Base-by-base conservation (phyloP, 1,139 yeast species). In the Kazachstania sp. region DNA sequence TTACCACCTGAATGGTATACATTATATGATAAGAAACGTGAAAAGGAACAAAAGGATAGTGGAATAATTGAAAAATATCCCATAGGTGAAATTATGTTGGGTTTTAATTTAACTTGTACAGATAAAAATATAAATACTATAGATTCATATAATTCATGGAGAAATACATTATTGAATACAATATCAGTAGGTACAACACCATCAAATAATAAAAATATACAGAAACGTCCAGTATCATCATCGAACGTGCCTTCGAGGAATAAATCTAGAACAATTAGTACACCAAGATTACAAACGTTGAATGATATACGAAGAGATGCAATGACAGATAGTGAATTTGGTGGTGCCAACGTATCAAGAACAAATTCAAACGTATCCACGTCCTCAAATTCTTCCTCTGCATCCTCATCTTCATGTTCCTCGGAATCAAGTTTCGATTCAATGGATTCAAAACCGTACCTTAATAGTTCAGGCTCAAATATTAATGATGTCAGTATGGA, bases 21-120 rank as follows among this genome's bases (percentile, higher is more conserved):
- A 7, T 41, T 63, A 19, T 56, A 54, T 43, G 65, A 61, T 41
- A 57, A 50, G 37, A 55, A 56, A 38, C 45, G 57, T 12, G 55
- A 55, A 36, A 54, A 51, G 36, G 48, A 50, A 37, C 43, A 43
- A 35, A 47, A 45, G 35, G 49, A 45, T 37, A 50, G 47, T 13
- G 41, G 38, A 19, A 36, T 42, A 12, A 50, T 49, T 15, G 32
- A 48, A 19, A 38, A 45, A 12, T 52, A 49, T 19, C 48, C 50
- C 3, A 49, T 59, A 11, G 67, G 66, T 12, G 60, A 60, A 20
- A 52, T 63, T 5, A 56, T 55, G 39, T 45, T 63, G 30, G 58
- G 55, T 3, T 55, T 63, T 36, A 47, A 48, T 34, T 44, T 63
- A 23, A 42, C 41, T 11, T 50, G 54, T 7, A 47, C 48, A 30